Evolutionary conservation across 192 early-diverging fungal genomes (phyloP), one percentile per base, ranked within the genome.

Genomic region (Backusella australiensis): DNA sequence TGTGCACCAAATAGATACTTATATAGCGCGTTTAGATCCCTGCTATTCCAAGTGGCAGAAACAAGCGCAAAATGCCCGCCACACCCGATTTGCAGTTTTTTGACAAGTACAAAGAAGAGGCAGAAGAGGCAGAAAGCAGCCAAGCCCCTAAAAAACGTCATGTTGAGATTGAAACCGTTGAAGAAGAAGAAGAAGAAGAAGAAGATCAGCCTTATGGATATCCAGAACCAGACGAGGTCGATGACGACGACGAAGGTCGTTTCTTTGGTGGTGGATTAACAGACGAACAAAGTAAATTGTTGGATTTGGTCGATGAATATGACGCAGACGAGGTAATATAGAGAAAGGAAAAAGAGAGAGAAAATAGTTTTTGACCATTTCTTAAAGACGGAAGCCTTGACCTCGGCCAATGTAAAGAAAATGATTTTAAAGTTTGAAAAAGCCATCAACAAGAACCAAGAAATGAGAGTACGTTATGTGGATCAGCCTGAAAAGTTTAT

Each of bases 261-360:
- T 94, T 97, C 71, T 93, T 92, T 86, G 93, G 93, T 3, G 94
- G 93, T 81, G 96, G 95, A 15, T 87, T 97, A 66, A 91, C 89
- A 0, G 86, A 86, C 3, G 85, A 93, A 44, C 93, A 97, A 76
- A 91, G 93, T 74, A 82, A 84, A 67, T 90, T 98, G 42, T 81
- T 94, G 69, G 90, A 91, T 49, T 88, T 94, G 80, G 95, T 98
- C 34, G 95, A 98, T 78, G 88, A 94, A 6, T 89, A 87, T 53
- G 96, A 96, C 59, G 91, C 79, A 15, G 83, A 90, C 26, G 89
- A 95, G 86, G 91, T 92, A 80, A 39, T 44, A 26, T 39, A 39
- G 38, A 39, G 36, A 38, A 1, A 29, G 29, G 1, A 29, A 29
- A 32, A 0, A 32, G 32, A 3, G 32, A 32, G 32, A 32, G 32